These are phyloP conservation scores for Pichia inconspicua DNA, from an alignment of 1,139 yeast species.

Conservation along the genomic window DNA sequence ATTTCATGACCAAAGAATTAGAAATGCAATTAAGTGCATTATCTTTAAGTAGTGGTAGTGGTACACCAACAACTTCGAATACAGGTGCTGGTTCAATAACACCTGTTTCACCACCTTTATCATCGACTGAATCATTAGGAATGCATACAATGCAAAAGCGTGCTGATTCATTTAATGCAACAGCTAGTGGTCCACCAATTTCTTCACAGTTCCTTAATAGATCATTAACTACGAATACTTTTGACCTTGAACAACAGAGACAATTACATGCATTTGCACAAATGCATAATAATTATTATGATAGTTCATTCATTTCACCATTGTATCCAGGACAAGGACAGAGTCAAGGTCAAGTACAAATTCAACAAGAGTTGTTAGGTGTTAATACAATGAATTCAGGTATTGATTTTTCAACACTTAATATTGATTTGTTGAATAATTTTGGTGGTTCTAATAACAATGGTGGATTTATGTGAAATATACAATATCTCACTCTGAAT, in stretches of 20 bases:
- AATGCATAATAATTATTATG: not conserved
- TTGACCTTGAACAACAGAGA: not conserved
- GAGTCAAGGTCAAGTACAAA: not conserved
- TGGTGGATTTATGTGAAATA: slow-evolving; percentile 20
- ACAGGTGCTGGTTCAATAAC: not conserved
- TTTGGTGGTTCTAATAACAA: not conserved
- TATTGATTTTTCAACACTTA: not conserved
- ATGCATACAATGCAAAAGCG: slow-evolving; percentile 2
- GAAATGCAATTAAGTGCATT: slow-evolving; percentile 16
- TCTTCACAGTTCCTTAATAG: not conserved
- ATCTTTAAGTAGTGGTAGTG: slow-evolving; percentile 10
- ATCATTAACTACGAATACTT: not conserved
- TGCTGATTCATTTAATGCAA: not conserved
- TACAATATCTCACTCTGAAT: too few species aligned
- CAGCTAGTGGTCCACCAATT: not conserved
- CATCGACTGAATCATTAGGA: slow-evolving; percentile 7
- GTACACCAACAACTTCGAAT: not conserved
- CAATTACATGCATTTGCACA: not conserved
- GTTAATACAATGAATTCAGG: not conserved
- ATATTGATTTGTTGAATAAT: not conserved
- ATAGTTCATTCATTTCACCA: not conserved
- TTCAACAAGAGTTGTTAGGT: not conserved
- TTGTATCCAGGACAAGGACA: not conserved
- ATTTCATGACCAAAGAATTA: slow-evolving; percentile 11
- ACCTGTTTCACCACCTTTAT: slow-evolving; percentile 10